Conservation (phyloP, 129 eudicot genomes). For the Flaveria bidentis region DNA sequence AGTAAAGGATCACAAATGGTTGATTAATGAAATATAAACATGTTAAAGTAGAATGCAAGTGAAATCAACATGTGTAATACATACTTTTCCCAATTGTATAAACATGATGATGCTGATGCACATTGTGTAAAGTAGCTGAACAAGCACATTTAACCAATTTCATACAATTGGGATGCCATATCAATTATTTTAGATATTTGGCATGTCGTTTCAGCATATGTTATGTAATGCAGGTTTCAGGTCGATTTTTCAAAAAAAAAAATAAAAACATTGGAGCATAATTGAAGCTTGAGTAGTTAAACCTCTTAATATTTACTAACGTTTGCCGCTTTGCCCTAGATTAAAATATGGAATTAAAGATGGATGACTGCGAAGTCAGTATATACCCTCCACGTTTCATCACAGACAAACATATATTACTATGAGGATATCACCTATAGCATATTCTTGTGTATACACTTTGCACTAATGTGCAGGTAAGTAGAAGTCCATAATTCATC, state of each 20-base stretch:
- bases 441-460: too few relatives aligned
- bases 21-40: background rate
- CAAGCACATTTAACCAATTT: background rate
- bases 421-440: too few relatives aligned
- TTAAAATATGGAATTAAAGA: too few relatives aligned
- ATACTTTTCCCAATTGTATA: background rate
- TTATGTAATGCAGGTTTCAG: too few relatives aligned
- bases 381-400: background rate
- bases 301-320: too few relatives aligned
- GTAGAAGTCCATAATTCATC: too few relatives aligned
- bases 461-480: too few relatives aligned
- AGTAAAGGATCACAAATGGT: slow-evolving; percentile 28
- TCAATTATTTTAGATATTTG: background rate
- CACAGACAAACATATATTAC: background rate
- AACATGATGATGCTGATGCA: slow-evolving; percentile 5
- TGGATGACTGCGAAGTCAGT: background rate
- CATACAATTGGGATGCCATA: background rate
- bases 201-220: too few relatives aligned
- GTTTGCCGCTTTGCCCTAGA: too few relatives aligned
- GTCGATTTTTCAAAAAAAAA: too few relatives aligned
- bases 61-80: background rate
- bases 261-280: too few relatives aligned
- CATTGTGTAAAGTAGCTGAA: background rate
- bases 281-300: too few relatives aligned
- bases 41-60: background rate